Percentiles rank a stretch among this genome's conserved stretches.
These are phyloP conservation scores for Helotiales sp. DNA, from an alignment of 2,329 filamentous ascomycete genomes.

Conservation along the genomic window DNA sequence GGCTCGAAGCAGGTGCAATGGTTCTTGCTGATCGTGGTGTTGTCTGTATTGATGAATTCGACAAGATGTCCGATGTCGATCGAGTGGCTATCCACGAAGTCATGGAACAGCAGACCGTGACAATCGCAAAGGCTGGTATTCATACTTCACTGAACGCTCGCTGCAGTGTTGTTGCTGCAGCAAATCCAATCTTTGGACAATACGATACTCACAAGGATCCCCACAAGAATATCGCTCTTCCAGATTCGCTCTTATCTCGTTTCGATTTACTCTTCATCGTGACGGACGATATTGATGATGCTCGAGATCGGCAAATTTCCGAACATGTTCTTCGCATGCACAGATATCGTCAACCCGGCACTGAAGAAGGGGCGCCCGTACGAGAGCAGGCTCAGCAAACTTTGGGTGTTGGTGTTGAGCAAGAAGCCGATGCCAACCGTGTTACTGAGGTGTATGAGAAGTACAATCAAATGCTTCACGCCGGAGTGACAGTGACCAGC, in stretches of 20 bases:
- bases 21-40: constrained; percentile 95
- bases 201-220: constrained; percentile 99
- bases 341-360: constrained; percentile 86
- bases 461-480: constrained; percentile 93
- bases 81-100: constrained; percentile 99
- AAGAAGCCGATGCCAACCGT: constrained; percentile 68
- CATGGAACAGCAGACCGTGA: constrained; percentile 99
- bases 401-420: constrained; percentile 83
- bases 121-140: constrained; percentile 97
- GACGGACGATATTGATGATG: constrained; percentile 96
- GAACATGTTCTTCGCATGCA: constrained; percentile 99
- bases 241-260: constrained; percentile 94
- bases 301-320: constrained; percentile 84
- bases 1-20: constrained; percentile 97
- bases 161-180: constrained; percentile 93
- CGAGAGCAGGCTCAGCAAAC: constrained; percentile 83
- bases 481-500: constrained; percentile 77
- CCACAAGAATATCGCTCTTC: constrained; percentile 96
- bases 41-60: constrained; percentile 98
- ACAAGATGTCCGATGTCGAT: constrained; percentile 99
- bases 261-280: constrained; percentile 98
- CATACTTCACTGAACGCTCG: constrained; percentile 96
- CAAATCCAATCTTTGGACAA: constrained; percentile 96
- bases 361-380: constrained; percentile 91
- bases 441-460: constrained; percentile 94